Base-by-base conservation (phyloP, 1,284 basidiomycete genomes). In the Tylopilus sp. region DNA sequence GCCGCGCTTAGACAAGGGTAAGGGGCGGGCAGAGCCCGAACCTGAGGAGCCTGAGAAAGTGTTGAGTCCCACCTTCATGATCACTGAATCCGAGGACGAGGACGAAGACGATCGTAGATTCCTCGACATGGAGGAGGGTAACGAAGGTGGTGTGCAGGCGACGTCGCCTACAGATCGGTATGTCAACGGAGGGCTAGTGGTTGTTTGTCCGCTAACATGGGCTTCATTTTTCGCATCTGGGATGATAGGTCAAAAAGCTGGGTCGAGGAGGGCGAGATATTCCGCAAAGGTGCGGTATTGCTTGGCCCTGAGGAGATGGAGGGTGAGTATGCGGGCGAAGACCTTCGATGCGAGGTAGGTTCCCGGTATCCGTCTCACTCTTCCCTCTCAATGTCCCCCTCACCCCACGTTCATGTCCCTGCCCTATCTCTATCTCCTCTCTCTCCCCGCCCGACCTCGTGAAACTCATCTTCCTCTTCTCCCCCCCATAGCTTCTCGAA, bases 261-360 rank as follows among this genome's bases (percentile, higher is more conserved):
- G 85, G 85, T 93, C 0, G 87, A 83, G 57, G 91, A 92, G 61
- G 91, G 89, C 1, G 93, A 96, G 68, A 85, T 96, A 29, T 97
- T 97, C 72, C 76, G 93, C 44, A 93, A 93, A 64, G 92, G 93
- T 0, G 78, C 77, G 1, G 83, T 83, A 2, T 75, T 91, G 11
- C 74, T 95, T 10, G 85, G 87, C 0, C 83, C 85, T 5, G 89
- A 87, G 55, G 89, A 91, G 63, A 88, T 92, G 79, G 90, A 90
- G 66, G 83, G 81, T 21, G 87, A 85, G 66, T 88, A 85, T 59
- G 85, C 81, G n/a, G 85, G 88, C 0, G 90, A 92, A 60, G 85
- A 90, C 41, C 71, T 94, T 46, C 78, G 86, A 53, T 83, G 85
- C 60, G 89, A 93, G 80, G 89, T 91, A 56, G 53, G 81, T 68